Base-by-base conservation (phyloP, 2,329 filamentous ascomycete genomes). In the Lithohypha guttulata region DNA sequence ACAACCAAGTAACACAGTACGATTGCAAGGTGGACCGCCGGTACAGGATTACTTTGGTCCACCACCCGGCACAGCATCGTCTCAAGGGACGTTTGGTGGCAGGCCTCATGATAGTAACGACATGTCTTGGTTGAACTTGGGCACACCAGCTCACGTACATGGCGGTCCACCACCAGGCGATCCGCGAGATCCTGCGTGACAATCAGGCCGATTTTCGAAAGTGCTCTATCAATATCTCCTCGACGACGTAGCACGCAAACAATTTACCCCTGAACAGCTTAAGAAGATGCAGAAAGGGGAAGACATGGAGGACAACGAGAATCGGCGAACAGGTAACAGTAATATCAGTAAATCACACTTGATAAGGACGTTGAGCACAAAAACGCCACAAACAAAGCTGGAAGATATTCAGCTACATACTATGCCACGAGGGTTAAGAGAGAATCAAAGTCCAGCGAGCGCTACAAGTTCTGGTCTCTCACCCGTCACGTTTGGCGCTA, bases 101-200 rank as follows among this genome's bases (percentile, higher is more conserved):
- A 39, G 29, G 26, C 8, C 27, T 3, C 36, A 11, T 7, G 21
- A 39, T 19, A 33, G 28, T 23, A 32, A 22, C 17, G 50, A 52
- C 41, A 51, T 53, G 51, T 51, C 48, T 4, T 53, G 51, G 51
- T 40, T 53, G 10, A 53, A 53, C 40, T 41, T 53, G 11, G 50
- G 50, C 22, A 37, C 17, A 14, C 35, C 35, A 14, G 33, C 33
- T n/a, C 22, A 37, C 29, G 35, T 27, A 7, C 39, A 39, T 28
- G 13, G 15, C 8, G 46, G 47, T 11, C 36, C 29, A 5, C 36
- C 10, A 13, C 23, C 8, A 17, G 34, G 34, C 9, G 25, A 18
- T 3, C 21, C 23, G 8, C 34, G n/a, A 14, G 34, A 37, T 25
- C 14, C 15, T 9, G 34, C 34, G 17, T 34, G 28, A 36, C 32